Conservation (phyloP, 495 filamentous ascomycete species). For the Tuber borchii region DNA sequence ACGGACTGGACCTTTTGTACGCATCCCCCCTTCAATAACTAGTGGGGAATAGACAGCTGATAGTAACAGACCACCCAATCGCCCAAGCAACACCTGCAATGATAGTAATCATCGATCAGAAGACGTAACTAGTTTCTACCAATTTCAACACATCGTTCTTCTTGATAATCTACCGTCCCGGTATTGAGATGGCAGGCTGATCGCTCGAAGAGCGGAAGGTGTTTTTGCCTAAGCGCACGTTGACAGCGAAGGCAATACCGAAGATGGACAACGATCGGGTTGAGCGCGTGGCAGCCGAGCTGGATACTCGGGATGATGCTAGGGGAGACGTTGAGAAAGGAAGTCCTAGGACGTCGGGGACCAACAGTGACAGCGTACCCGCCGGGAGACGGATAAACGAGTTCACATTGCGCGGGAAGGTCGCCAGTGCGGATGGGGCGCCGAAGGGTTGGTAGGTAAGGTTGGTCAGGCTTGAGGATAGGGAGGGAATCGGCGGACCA, state of each 20-base stretch:
- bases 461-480: neutral
- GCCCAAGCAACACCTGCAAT: constrained; percentile 44
- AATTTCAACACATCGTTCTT: constrained; percentile 41
- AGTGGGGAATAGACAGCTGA: neutral
- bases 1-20: constrained; percentile 26
- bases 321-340: neutral
- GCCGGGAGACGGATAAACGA: neutral
- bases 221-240: constrained; percentile 29
- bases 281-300: constrained; percentile 2
- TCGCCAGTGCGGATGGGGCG: neutral
- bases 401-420: neutral
- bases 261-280: neutral
- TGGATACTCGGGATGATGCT: neutral
- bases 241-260: neutral
- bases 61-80: constrained; percentile 43
- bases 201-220: constrained; percentile 44
- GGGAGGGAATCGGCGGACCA: neutral
- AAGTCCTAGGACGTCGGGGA: neutral
- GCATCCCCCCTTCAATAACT: constrained; percentile 42
- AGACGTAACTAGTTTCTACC: constrained; percentile 43
- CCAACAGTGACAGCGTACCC: neutral
- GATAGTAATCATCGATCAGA: constrained; percentile 41
- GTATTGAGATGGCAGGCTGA: constrained; percentile 41
- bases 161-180: constrained; percentile 42
- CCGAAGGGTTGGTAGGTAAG: neutral